Evolutionary conservation across 2,329 filamentous ascomycete species (phyloP).

Genomic region (Clarireedia hainanense): DNA sequence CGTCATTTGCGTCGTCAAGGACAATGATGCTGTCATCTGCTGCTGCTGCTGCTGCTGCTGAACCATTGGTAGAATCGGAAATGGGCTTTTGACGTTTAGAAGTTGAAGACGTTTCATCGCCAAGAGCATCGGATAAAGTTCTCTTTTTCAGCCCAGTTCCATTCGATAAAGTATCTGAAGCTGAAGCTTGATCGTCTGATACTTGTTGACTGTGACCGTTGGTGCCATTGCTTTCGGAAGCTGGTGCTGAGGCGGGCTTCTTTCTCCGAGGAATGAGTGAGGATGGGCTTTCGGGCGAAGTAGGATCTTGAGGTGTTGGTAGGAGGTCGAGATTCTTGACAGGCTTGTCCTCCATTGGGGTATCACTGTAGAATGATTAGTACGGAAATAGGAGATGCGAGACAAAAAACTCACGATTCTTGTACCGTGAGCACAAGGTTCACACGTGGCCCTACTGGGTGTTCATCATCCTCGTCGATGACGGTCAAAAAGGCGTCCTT

Average conservation of each 20-base stretch:
- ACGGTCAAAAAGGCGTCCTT: slow-evolving; percentile 72
- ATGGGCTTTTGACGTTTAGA: slow-evolving; percentile 28
- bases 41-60: slow-evolving; percentile 9
- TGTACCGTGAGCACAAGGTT: slow-evolving; percentile 70
- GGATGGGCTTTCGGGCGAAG: slow-evolving; percentile 5
- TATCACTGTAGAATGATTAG: background rate
- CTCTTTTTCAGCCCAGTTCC: slow-evolving; percentile 24
- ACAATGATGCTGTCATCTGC: slow-evolving; percentile 27
- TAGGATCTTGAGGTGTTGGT: slow-evolving; percentile 18
- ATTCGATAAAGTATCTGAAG: background rate
- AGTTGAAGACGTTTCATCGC: slow-evolving; percentile 11
- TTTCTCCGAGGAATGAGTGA: slow-evolving; percentile 24
- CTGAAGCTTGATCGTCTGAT: background rate
- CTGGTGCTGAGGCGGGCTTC: slow-evolving; percentile 12
- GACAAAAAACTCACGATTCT: slow-evolving; percentile 42
- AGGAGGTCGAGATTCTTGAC: slow-evolving; percentile 36
- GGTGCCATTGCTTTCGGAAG: slow-evolving; percentile 1
- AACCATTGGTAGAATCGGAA: slow-evolving; percentile 31
- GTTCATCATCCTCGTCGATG: slow-evolving; percentile 70
- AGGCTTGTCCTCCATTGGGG: slow-evolving; percentile 40
- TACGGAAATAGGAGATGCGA: background rate
- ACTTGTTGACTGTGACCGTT: slow-evolving; percentile 11
- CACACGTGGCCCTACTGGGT: slow-evolving; percentile 67
- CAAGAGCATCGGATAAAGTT: slow-evolving; percentile 19
- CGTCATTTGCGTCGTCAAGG: slow-evolving; percentile 36